Conservation (phyloP, 2,329 filamentous ascomycete species). For the Beauveria bassiana region DNA sequence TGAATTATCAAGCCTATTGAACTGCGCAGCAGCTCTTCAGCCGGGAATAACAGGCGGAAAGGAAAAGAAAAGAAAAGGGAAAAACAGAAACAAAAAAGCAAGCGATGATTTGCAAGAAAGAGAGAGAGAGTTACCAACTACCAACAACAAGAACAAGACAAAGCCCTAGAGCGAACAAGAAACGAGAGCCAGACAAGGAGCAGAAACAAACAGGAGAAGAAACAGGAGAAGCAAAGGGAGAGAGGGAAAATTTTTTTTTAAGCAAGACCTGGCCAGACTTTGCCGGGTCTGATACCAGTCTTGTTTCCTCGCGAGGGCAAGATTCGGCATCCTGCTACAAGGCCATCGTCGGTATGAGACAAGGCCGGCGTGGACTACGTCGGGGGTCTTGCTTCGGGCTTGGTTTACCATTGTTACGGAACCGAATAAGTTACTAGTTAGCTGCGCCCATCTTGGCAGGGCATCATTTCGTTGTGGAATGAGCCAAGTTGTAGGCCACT, state of each 20-base stretch:
- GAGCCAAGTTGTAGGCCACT: no score
- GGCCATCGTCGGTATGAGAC: neutral
- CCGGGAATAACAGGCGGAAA: neutral
- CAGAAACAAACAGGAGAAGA: neutral
- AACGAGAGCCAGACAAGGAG: neutral
- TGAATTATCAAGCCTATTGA: neutral
- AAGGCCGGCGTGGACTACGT: neutral
- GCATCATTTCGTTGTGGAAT: no score
- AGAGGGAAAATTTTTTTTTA: no score
- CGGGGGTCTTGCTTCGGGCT: no score
- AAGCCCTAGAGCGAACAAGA: neutral
- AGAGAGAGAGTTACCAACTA: neutral
- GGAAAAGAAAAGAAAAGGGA: neutral
- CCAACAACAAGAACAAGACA: neutral
- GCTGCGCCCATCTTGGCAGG: neutral
- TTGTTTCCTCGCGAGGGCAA: neutral
- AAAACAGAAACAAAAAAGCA: neutral
- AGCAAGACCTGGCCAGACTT: neutral
- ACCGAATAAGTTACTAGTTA: no score
- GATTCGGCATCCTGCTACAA: neutral
- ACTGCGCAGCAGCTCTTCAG: neutral
- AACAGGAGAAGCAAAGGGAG: neutral
- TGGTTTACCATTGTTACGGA: no score
- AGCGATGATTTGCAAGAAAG: no score
- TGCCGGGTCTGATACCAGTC: neutral